Evolutionary conservation across 73 alveolate species (phyloP).

Genomic region (Durusdinium trenchii): DNA sequence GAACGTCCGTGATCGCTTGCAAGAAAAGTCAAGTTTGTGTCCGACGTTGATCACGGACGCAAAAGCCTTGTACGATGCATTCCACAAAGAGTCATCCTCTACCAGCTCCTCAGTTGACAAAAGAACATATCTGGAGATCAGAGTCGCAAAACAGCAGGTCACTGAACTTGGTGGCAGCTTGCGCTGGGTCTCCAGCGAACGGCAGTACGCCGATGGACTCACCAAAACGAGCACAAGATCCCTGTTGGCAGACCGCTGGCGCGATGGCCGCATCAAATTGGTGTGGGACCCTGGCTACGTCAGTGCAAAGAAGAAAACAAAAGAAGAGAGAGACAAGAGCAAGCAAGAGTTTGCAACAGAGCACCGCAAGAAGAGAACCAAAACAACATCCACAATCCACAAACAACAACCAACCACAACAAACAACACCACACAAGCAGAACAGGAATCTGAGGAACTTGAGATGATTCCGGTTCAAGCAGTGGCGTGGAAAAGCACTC

Average conservation of each 20-base stretch:
- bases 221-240: background rate
- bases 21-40: too few species aligned
- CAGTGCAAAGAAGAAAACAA: background rate
- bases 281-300: background rate
- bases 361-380: background rate
- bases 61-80: constrained; percentile 1
- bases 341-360: background rate
- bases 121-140: background rate
- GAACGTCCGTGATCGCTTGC: too few species aligned
- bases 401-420: background rate
- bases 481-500: too few species aligned
- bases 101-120: background rate
- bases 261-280: background rate
- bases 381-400: background rate
- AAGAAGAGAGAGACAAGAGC: background rate
- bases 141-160: background rate
- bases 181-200: background rate
- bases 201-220: background rate
- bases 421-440: too few species aligned
- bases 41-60: too few species aligned
- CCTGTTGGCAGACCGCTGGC: background rate
- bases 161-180: background rate
- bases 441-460: too few species aligned
- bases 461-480: too few species aligned
- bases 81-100: background rate